Conservation (phyloP, 805 yeast genomes). For the Lachancea meyersii region DNA sequence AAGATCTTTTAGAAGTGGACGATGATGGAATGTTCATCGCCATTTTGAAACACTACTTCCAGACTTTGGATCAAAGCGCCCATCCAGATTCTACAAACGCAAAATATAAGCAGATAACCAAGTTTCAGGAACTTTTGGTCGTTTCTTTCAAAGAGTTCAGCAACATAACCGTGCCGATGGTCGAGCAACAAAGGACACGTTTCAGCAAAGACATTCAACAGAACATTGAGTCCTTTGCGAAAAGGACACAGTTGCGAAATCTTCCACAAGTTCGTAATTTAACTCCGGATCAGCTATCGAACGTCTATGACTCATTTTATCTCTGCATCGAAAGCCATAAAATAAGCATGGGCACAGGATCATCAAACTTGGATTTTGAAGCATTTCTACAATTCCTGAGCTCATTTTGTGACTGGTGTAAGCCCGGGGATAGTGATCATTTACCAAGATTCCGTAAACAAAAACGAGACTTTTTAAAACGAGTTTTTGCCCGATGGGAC, state of each 20-base stretch:
- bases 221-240: conserved; percentile 85
- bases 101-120: conserved; percentile 61
- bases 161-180: conserved; percentile 66
- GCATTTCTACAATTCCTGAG: conserved; percentile 70
- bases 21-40: conserved; percentile 93
- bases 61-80: conserved; percentile 68
- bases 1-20: conserved; percentile 64
- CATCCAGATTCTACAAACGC: conserved; percentile 65
- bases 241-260: conserved; percentile 84
- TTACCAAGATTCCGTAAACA: conserved; percentile 28
- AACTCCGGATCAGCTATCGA: conserved; percentile 50
- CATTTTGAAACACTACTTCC: conserved; percentile 75
- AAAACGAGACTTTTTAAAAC: conserved; percentile 46
- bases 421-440: conserved; percentile 34
- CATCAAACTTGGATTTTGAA: conserved; percentile 66
- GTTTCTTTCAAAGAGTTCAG: conserved; percentile 90
- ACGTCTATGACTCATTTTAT: conserved; percentile 80
- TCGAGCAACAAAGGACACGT: conserved; percentile 60
- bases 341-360: conserved; percentile 45
- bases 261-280: conserved; percentile 68
- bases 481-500: conserved; percentile 71
- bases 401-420: conserved; percentile 74
- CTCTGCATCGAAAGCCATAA: conserved; percentile 64
- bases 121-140: conserved; percentile 83
- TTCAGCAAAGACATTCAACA: conserved; percentile 72